Evolutionary conservation across 2,329 filamentous ascomycete species (phyloP), one percentile per base, ranked within the genome.

Genomic region (Ophiostoma ips): DNA sequence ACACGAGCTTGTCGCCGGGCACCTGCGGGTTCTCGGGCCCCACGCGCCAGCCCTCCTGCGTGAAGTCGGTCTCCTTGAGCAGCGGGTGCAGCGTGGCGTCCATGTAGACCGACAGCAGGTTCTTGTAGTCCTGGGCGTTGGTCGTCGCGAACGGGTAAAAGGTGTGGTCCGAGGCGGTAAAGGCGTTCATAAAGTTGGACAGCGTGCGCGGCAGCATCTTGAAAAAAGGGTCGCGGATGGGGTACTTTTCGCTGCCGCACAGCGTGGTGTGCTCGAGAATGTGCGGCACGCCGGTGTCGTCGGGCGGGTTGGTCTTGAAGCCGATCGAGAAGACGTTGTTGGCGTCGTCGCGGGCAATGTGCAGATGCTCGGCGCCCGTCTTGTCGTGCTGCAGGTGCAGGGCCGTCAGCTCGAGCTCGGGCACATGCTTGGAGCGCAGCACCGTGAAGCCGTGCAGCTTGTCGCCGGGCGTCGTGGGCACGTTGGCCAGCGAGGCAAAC

Each of bases 111-210:
- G 87, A 92, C 76, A 96, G 83, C 47, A 98, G 75, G 61, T 98
- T 98, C 66, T 85, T 85, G 66, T 92, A 98, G 61, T 98, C 92
- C 64, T 95, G 87, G 18, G 79, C 73, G 61, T 98, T 98, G 21
- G 92, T 98, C 2, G 92, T 98, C 51, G 92, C 89, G 65, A 98
- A 98, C 2, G 92, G 92, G 62, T 98, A 98, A 58, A 87, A 94
- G 11, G 92, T 98, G 64, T 98, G 89, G 61, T 96, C 90, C 19
- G 88, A 84, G 24, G 89, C 88, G 38, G 92, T 98, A 63, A 96
- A 95, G 54, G 92, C 92, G 65, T 98, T 98, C 92, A 98, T 98
- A 63, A 95, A 98, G 67, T 96, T 98, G 56, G 92, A 95, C n/a
- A 98, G 75, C 5, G 92, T 95, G 58, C 92, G 81, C 19, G 92